Percentiles rank a stretch among this genome's conserved stretches.
phyloP scores from a whole-genome alignment of 192 early-diverging fungal species.

The Dissophora ornata region DNA sequence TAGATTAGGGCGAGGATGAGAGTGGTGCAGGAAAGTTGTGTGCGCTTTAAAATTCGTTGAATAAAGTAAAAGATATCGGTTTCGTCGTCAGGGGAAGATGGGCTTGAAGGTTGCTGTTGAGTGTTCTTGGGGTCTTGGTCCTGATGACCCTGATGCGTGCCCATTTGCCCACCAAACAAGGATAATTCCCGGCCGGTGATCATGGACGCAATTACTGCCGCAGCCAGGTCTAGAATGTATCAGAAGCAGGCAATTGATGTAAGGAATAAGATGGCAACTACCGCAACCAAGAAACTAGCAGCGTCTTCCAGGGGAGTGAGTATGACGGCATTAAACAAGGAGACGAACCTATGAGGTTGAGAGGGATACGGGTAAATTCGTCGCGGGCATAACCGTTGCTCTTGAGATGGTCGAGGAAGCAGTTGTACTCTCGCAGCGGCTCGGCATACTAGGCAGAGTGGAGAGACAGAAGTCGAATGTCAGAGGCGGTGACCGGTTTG shows the following conservation, averaged over 20 bases:
- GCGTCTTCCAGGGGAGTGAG: too few species aligned
- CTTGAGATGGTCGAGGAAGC: constrained; percentile 49
- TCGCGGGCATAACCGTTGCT: constrained; percentile 54
- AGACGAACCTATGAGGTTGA: constrained; percentile 61
- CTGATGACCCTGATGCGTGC: background rate
- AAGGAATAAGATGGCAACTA: background rate
- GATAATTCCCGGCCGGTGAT: constrained; percentile 54
- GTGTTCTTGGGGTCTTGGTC: background rate
- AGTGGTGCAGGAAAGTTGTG: constrained; percentile 62
- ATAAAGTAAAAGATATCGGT: constrained; percentile 60
- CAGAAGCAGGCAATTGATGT: background rate
- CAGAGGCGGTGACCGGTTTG: background rate
- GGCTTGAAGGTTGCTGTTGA: background rate
- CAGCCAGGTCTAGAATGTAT: constrained; percentile 59
- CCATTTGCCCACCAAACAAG: constrained; percentile 19
- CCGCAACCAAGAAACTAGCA: too few species aligned
- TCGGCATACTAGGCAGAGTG: constrained; percentile 35
- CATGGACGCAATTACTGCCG: constrained; percentile 58
- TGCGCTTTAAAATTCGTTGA: constrained; percentile 55
- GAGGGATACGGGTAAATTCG: constrained; percentile 56
- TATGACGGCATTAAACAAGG: too few species aligned
- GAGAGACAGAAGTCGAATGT: background rate
- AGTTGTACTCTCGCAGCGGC: constrained; percentile 51
- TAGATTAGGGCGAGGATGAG: constrained; percentile 61
- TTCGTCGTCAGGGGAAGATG: constrained; percentile 9